These are phyloP conservation scores for Xerocomus amazonicus DNA, from an alignment of 1,284 basidiomycete species.

Conservation along the genomic window DNA sequence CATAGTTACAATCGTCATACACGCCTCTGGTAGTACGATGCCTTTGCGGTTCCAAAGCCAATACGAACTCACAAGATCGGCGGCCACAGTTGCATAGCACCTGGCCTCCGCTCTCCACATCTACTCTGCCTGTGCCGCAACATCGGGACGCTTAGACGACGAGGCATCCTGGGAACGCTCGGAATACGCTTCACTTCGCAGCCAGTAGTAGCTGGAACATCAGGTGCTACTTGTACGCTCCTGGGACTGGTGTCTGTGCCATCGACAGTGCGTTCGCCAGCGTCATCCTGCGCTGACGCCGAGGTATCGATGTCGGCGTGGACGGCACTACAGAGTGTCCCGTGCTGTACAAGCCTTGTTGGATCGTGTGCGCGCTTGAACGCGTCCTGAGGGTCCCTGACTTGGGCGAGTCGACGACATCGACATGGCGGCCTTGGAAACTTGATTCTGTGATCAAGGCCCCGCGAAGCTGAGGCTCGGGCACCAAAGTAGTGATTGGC, in stretches of 20 bases:
- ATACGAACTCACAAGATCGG: too few species aligned
- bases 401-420: slow-evolving; percentile 5
- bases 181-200: slow-evolving; percentile 14
- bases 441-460: too few species aligned
- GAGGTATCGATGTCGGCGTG: background rate
- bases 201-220: background rate
- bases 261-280: slow-evolving; percentile 12
- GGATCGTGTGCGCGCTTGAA: background rate
- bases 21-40: too few species aligned
- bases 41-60: too few species aligned
- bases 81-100: too few species aligned
- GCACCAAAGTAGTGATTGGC: slow-evolving; percentile 10
- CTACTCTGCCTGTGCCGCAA: slow-evolving; percentile 27
- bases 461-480: slow-evolving; percentile 17
- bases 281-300: slow-evolving; percentile 22
- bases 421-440: slow-evolving; percentile 1
- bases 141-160: slow-evolving; percentile 29
- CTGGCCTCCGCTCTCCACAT: slow-evolving; percentile 1
- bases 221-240: background rate
- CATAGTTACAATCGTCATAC: too few species aligned
- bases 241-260: background rate
- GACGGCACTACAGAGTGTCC: background rate
- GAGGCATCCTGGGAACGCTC: slow-evolving; percentile 28
- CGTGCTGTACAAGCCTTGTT: slow-evolving; percentile 3
- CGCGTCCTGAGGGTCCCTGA: slow-evolving; percentile 20